Evolutionary conservation across 2,329 filamentous ascomycete species (phyloP), one percentile per base, ranked within the genome.

Genomic region (Dactylellina sp.): DNA sequence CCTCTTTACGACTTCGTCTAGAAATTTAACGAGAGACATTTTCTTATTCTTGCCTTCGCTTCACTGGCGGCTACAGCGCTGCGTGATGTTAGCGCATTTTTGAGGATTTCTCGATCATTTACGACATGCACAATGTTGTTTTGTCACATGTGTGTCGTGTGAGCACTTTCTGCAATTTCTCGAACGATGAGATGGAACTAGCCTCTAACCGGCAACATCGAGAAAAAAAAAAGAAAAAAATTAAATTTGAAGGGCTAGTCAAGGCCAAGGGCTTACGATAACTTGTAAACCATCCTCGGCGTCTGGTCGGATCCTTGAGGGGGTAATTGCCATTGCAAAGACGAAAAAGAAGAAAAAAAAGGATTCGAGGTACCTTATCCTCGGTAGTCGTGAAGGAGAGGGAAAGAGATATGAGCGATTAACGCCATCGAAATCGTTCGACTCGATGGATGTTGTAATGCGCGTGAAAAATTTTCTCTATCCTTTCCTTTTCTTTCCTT

Each of bases 81-180:
- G 9, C 28, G 9, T 32, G 4, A 4, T 32, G 28, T 32, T 32
- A 5, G 28, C 9, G 28, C 28, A 32, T 32, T 32, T 9, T 32
- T 9, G 28, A n/a, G n/a, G n/a, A n/a, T n/a, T n/a, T n/a, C 9
- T 32, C 9, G 28, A 5, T 32, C 28, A 9, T 32, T 9, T 5
- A 32, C 28, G 37, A 40, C 11, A 35, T 18, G 24, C 9, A 25
- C 14, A 6, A 37, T 53, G 14, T 18, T 7, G 5, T 42, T 47
- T 37, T 37, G 47, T 72, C 68, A 72, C 68, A 72, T 72, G 68
- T 72, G 68, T 60, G 63, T 68, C 68, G 68, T 64, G 68, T 72
- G 68, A 57, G 56, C 68, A 39, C 18, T 64, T 72, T 72, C 65
- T 64, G 39, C 14, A 4, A n/a, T 25, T 53, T 44, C 35, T 12